Evolutionary conservation across 352 stramenopile genomes (phyloP).

Genomic region (Pythium periplocum): DNA sequence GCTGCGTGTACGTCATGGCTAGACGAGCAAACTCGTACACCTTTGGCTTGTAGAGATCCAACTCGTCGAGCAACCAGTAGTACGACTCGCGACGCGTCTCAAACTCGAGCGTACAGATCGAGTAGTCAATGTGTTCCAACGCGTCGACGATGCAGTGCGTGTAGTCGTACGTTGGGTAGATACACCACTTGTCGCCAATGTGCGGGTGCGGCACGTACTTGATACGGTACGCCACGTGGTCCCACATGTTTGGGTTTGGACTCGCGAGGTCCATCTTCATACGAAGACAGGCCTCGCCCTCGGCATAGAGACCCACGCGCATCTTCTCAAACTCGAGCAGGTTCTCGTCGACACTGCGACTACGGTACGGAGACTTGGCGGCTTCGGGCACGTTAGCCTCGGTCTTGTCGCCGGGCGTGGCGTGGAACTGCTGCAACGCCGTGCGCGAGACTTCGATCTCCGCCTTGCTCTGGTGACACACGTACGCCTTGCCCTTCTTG

Average conservation of each 20-base stretch:
- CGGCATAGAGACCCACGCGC: constrained; percentile 87
- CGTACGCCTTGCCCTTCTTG: constrained; percentile 94
- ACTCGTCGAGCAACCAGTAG: constrained; percentile 97
- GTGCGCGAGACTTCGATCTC: constrained; percentile 77
- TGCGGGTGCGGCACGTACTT: constrained; percentile 97
- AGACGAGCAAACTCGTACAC: constrained; percentile 96
- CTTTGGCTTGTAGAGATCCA: constrained; percentile 98
- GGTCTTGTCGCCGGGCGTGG: constrained; percentile 42
- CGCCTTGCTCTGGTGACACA: constrained; percentile 87
- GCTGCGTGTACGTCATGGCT: constrained; percentile 97
- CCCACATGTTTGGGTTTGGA: constrained; percentile 99
- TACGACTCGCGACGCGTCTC: constrained; percentile 98
- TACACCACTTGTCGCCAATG: constrained; percentile 97
- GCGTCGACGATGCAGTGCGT: constrained; percentile 98
- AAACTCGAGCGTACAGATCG: constrained; percentile 99
- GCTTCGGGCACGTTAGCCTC: constrained; percentile 48
- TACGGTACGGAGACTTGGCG: constrained; percentile 87
- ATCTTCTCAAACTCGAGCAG: constrained; percentile 97
- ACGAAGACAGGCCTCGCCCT: constrained; percentile 90
- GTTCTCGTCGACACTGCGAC: constrained; percentile 93
- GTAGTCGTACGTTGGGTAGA: constrained; percentile 99
- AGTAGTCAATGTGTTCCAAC: constrained; percentile 99
- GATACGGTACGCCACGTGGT: constrained; percentile 98
- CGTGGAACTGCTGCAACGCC: constrained; percentile 73
- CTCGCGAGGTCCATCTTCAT: constrained; percentile 99